phyloP scores from a whole-genome alignment of 805 yeast species.

The Dipodascus albidus region DNA sequence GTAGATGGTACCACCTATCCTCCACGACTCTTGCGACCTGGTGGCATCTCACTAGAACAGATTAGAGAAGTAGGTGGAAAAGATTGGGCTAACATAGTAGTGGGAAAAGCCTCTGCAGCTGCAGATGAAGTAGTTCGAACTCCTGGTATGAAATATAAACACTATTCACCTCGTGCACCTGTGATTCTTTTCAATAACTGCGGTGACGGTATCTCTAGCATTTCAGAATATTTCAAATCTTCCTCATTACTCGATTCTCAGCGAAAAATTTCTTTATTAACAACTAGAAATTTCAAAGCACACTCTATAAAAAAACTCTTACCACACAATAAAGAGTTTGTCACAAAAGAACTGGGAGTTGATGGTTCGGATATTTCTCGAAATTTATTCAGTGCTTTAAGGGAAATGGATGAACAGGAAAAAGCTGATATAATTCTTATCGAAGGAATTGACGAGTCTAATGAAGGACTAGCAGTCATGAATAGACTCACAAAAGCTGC shows the following conservation, averaged over 20 bases:
- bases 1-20: constrained; percentile 80
- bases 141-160: constrained; percentile 97
- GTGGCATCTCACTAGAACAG: constrained; percentile 80
- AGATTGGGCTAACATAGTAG: constrained; percentile 49
- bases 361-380: constrained; percentile 55
- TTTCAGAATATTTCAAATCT: neutral
- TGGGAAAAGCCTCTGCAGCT: constrained; percentile 47
- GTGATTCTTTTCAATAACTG: constrained; percentile 56
- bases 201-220: constrained; percentile 28
- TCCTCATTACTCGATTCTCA: neutral
- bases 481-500: constrained; percentile 85
- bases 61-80: constrained; percentile 55
- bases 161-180: constrained; percentile 82
- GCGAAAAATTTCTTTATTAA: constrained; percentile 8
- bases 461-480: constrained; percentile 92
- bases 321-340: neutral
- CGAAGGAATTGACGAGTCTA: constrained; percentile 64
- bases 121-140: constrained; percentile 59
- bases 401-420: constrained; percentile 61
- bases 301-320: constrained; percentile 5
- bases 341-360: constrained; percentile 28
- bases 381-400: constrained; percentile 57
- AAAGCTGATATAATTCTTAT: constrained; percentile 62
- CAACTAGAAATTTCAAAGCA: constrained; percentile 8
- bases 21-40: constrained; percentile 86